phyloP scores from a whole-genome alignment of 805 yeast species.

The Metschnikowia colocasiae region DNA sequence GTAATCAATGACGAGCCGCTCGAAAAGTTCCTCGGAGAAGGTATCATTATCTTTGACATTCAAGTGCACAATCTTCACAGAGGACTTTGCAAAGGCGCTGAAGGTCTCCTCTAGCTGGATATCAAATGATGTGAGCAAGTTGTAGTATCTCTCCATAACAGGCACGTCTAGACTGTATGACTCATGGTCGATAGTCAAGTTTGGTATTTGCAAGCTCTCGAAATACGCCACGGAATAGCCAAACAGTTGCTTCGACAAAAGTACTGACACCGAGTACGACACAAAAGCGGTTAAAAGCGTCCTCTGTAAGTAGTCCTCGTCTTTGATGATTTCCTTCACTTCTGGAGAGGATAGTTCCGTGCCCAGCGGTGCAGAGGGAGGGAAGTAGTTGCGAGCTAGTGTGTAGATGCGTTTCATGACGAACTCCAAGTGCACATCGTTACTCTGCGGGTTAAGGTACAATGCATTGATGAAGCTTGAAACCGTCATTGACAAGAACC shows the following conservation, averaged over 20 bases:
- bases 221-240: constrained; percentile 27
- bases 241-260: constrained; percentile 16
- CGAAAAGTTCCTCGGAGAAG: constrained; percentile 38
- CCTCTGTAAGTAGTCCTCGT: constrained; percentile 62
- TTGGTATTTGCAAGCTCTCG: constrained; percentile 1
- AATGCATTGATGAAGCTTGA: constrained; percentile 54
- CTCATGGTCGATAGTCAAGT: constrained; percentile 7
- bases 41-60: constrained; percentile 16
- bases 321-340: constrained; percentile 39
- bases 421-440: constrained; percentile 36
- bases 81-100: constrained; percentile 29
- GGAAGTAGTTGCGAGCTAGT: constrained; percentile 50
- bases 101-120: constrained; percentile 48
- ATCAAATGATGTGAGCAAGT: constrained; percentile 63
- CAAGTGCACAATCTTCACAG: constrained; percentile 38
- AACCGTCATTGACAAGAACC: constrained; percentile 68
- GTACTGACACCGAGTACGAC: constrained; percentile 47
- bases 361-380: constrained; percentile 37
- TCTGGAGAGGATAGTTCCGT: constrained; percentile 42
- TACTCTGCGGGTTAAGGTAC: constrained; percentile 26
- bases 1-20: constrained; percentile 38
- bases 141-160: constrained; percentile 25
- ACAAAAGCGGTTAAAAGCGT: constrained; percentile 60
- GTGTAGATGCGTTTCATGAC: constrained; percentile 57
- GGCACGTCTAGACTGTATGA: constrained; percentile 20